These are phyloP conservation scores for Calonectria hongkongensis DNA, from an alignment of 2,329 filamentous ascomycete species.

Conservation along the genomic window DNA sequence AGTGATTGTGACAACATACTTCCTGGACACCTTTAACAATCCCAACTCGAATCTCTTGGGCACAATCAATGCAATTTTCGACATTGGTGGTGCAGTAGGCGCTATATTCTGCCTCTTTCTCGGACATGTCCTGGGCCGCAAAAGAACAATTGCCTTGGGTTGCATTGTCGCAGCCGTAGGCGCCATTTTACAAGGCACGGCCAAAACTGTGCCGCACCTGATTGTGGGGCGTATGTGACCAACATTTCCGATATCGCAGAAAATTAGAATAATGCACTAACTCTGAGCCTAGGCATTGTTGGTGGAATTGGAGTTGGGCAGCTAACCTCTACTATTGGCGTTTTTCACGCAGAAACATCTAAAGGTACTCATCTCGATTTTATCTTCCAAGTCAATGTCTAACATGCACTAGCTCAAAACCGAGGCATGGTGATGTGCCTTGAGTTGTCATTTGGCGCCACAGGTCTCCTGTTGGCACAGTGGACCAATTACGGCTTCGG, in stretches of 20 bases:
- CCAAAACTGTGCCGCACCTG: not conserved
- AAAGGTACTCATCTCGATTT: not conserved
- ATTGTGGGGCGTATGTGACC: constrained; percentile 1
- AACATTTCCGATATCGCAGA: not conserved
- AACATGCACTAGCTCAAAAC: not conserved
- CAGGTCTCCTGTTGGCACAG: not conserved
- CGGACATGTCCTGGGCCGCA: not conserved
- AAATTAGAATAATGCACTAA: not conserved
- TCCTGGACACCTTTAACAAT: constrained; percentile 7
- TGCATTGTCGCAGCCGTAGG: not conserved
- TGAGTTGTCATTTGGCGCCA: not conserved
- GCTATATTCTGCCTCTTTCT: constrained; percentile 13
- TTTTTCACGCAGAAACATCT: constrained; percentile 6
- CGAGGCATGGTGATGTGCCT: constrained; percentile 21
- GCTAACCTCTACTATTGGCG: constrained; percentile 8
- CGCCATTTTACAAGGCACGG: constrained; percentile 11
- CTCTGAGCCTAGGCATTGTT: not conserved
- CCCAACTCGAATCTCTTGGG: not conserved
- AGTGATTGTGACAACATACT: constrained; percentile 6
- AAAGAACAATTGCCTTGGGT: constrained; percentile 1
- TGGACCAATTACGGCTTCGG: constrained; percentile 19
- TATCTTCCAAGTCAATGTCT: not conserved
- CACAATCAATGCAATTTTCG: constrained; percentile 10
- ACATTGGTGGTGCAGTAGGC: not conserved
- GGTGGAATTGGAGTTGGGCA: constrained; percentile 17